Evolutionary conservation across 106 monocot species (phyloP), one percentile per base, ranked within the genome.

Genomic region (Gastrodia elata): DNA sequence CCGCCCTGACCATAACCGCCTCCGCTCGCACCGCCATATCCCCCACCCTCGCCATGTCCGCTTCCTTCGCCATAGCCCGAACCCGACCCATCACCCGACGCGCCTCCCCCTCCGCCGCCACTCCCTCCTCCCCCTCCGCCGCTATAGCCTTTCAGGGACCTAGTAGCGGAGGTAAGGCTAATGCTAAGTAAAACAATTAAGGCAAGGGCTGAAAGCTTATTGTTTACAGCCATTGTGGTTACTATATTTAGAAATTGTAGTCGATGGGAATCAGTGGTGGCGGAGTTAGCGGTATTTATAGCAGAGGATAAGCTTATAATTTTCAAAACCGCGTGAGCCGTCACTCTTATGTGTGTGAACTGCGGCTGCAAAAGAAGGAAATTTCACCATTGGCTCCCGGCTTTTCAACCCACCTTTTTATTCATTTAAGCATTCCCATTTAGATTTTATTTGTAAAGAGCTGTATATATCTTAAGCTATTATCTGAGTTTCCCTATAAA

Each of bases 61-160:
- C 27, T 27, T 1, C 75, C 75, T 18, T 15, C 39, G 5, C 75
- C 64, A 64, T 64, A 36, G 15, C 46, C 64, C 2, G 10, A 16
- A 20, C 46, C 73, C 11, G 11, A 11, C 2, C 65, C 64, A 32
- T 8, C 27, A 28, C 43, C 75, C 4, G 55, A 41, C 8, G 67
- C 75, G 20, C 67, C 42, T 48, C 75, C 75, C 3, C 65, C 65
- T 3, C 67, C 44, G 2, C 32, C 28, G 0, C 75, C 64, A 30
- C 42, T 40, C 25, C 68, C 68, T 14, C 68, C 76, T 30, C 68
- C 48, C 0, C 52, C 46, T 37, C 76, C 76, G 1, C 44, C 44
- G 0, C 52, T 16, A 7, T 16, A 8, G 8, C 11, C 22, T 0
- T 34, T 35, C 33, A 67, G 34, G 33, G 22, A 36, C 20, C 76